Percentiles rank a stretch among this genome's conserved stretches.
These are phyloP conservation scores for Graphium sp. DNA, from an alignment of 2,329 filamentous ascomycete species.

Conservation along the genomic window DNA sequence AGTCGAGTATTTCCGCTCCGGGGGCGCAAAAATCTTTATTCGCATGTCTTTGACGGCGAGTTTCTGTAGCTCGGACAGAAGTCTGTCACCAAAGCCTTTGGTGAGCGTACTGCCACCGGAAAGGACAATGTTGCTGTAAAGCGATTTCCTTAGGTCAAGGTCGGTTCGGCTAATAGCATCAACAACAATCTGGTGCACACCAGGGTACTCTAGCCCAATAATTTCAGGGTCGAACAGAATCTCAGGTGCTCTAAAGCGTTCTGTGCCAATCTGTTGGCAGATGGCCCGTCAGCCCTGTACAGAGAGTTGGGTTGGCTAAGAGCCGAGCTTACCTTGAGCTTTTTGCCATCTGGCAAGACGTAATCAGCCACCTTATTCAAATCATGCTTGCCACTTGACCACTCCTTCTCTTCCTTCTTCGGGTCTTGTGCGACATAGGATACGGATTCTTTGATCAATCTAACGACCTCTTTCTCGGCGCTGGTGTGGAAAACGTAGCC, in stretches of 20 bases:
- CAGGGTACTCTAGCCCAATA: conserved; percentile 90
- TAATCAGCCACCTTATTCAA: conserved; percentile 74
- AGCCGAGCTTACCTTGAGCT: conserved; percentile 51
- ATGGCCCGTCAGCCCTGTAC: conserved; percentile 4
- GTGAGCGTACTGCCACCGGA: conserved; percentile 92
- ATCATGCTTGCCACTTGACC: conserved; percentile 64
- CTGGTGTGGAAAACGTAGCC: conserved; percentile 94
- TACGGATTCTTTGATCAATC: conserved; percentile 88
- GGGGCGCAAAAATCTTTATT: conserved; percentile 97
- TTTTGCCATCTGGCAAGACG: conserved; percentile 78
- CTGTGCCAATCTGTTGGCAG: conserved; percentile 55
- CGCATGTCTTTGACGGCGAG: conserved; percentile 97
- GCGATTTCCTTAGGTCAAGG: conserved; percentile 80
- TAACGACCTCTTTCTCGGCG: conserved; percentile 97
- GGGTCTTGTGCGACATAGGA: conserved; percentile 86
- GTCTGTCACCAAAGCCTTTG: conserved; percentile 86
- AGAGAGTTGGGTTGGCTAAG: not conserved
- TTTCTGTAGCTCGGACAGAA: conserved; percentile 82
- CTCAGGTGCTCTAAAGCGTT: conserved; percentile 89
- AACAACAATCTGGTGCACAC: conserved; percentile 94
- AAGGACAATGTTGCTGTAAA: conserved; percentile 94
- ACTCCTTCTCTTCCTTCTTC: conserved; percentile 91
- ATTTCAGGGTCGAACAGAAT: conserved; percentile 97
- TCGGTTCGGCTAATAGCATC: conserved; percentile 92
- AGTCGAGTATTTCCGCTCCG: conserved; percentile 94